Percentiles rank a stretch among this genome's conserved stretches.
Evolutionary conservation across 768 basidiomycete species (phyloP).

Genomic region (Amanita pseudoporphyria): DNA sequence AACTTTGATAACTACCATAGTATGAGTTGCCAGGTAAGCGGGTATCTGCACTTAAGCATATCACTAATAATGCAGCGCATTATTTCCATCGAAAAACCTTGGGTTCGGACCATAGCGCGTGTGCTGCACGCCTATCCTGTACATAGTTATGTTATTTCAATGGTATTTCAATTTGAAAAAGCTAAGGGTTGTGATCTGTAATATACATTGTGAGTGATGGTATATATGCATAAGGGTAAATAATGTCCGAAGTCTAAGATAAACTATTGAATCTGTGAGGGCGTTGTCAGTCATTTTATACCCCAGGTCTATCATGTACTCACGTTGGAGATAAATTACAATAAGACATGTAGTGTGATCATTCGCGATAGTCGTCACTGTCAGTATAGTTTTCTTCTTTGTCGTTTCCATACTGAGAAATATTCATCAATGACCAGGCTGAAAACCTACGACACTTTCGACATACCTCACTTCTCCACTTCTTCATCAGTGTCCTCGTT

Average conservation of each 20-base stretch:
- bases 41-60: no score
- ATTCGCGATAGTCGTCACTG: slow-evolving; percentile 1
- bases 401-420: not conserved
- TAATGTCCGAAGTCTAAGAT: not conserved
- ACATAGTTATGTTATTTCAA: no score
- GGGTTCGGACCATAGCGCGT: no score
- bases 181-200: no score
- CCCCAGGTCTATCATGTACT: not conserved
- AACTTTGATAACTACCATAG: no score
- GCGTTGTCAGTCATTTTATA: not conserved
- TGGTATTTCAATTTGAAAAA: no score
- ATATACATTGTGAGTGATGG: not conserved
- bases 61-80: no score
- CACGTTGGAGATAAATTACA: not conserved
- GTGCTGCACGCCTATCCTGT: no score
- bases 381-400: slow-evolving; percentile 3
- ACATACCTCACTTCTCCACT: slow-evolving; percentile 31
- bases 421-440: not conserved
- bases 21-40: no score
- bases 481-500: slow-evolving; percentile 27
- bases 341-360: not conserved
- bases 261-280: not conserved
- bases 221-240: not conserved
- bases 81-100: no score
- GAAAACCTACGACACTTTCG: not conserved